Evolutionary conservation across 192 early-diverging fungal species (phyloP).

Genomic region (Coemansia sp.): DNA sequence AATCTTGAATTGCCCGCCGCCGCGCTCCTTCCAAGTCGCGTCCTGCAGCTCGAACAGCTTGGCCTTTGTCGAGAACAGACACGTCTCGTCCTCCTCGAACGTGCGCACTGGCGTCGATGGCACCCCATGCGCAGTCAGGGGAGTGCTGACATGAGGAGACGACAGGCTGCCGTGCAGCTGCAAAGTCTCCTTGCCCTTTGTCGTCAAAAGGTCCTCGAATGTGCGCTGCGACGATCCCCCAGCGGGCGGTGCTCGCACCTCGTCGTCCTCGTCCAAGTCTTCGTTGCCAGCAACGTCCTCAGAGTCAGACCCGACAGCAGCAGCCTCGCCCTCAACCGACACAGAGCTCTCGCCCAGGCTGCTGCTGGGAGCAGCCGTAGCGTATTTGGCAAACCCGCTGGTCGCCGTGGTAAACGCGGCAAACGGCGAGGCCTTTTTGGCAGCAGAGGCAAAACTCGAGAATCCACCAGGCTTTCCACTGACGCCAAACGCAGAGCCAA

Average conservation of each 20-base stretch:
- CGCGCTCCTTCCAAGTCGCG: constrained; percentile 54
- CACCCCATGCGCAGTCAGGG: not conserved
- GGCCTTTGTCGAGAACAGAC: constrained; percentile 41
- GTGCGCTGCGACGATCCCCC: not conserved
- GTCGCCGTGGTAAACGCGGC: constrained; percentile 18
- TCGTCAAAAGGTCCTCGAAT: constrained; percentile 45
- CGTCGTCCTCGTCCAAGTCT: not conserved
- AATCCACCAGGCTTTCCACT: constrained; percentile 30
- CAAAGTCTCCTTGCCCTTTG: constrained; percentile 36
- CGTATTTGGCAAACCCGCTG: constrained; percentile 52
- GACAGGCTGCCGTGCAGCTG: constrained; percentile 16
- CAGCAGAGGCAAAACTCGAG: constrained; percentile 32
- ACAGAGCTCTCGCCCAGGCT: not conserved
- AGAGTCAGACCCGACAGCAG: constrained; percentile 2
- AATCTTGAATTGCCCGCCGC: constrained; percentile 51
- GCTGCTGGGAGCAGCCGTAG: constrained; percentile 14
- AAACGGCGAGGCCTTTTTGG: constrained; percentile 34
- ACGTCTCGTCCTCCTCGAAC: constrained; percentile 57
- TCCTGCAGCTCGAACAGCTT: constrained; percentile 52
- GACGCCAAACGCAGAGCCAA: constrained; percentile 29
- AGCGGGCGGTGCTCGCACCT: not conserved
- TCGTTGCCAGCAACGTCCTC: constrained; percentile 7
- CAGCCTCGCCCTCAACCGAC: not conserved
- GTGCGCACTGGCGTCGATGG: constrained; percentile 27
- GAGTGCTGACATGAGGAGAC: not conserved